Conservation (phyloP, 257 asterid species). For the Ocimum tenuiflorum region DNA sequence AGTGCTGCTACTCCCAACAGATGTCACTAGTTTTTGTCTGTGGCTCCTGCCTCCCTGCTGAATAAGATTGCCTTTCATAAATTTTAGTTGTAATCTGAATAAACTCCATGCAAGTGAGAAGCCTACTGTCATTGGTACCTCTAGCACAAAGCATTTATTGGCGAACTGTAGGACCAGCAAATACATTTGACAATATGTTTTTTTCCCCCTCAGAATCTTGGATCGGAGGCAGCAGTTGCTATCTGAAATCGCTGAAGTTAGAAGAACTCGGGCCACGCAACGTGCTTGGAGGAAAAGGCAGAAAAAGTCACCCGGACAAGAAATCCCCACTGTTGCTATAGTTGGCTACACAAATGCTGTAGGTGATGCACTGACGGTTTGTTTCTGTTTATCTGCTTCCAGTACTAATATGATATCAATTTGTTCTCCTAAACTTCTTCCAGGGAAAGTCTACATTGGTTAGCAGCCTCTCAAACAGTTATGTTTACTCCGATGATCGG, state of each 20-base stretch:
- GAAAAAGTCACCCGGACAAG: constrained; percentile 57
- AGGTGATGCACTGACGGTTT: constrained; percentile 25
- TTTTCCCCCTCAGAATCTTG: constrained; percentile 57
- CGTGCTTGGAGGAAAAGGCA: constrained; percentile 80
- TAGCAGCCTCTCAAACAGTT: constrained; percentile 69
- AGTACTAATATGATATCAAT: constrained; percentile 9
- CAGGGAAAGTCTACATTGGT: constrained; percentile 95
- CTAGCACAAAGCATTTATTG: constrained; percentile 9
- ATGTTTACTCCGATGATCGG: constrained; percentile 88
- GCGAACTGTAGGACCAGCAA: neutral
- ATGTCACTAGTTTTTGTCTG: constrained; percentile 5
- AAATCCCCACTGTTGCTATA: constrained; percentile 75
- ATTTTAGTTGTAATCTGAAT: neutral
- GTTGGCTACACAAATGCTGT: constrained; percentile 99
- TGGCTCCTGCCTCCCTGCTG: neutral
- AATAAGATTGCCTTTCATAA: neutral
- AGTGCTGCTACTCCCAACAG: neutral
- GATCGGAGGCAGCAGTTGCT: constrained; percentile 69
- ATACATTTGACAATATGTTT: constrained; percentile 7
- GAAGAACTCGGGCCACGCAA: constrained; percentile 85
- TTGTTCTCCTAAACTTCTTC: constrained; percentile 17
- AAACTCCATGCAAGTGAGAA: neutral
- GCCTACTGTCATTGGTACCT: neutral
- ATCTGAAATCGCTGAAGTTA: constrained; percentile 82
- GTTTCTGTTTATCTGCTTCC: constrained; percentile 14